These are phyloP conservation scores for Eutreptiella sp. DNA, from an alignment of 208 protist species.

Conservation along the genomic window DNA sequence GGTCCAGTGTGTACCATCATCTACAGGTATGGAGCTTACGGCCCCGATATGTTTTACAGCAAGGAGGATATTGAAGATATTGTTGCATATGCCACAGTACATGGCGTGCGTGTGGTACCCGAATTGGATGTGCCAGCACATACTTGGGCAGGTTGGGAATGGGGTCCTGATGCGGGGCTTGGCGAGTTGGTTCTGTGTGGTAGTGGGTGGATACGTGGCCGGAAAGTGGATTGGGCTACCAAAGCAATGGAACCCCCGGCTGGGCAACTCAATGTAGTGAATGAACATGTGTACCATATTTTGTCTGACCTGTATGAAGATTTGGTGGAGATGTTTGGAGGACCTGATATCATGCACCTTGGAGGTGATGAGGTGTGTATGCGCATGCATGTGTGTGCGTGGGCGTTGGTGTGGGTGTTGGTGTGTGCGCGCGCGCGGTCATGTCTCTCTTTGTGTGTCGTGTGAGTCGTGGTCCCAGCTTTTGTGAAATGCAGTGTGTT, in stretches of 20 bases:
- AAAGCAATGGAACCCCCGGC: not conserved
- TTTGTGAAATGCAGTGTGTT: no score
- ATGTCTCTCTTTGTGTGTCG: no score
- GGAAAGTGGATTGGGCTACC: not conserved
- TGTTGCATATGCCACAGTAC: constrained; percentile 15
- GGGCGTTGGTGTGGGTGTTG: no score
- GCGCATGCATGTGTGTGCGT: no score
- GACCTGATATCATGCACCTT: constrained; percentile 7
- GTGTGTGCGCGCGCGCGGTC: no score
- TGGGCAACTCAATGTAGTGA: constrained; percentile 6
- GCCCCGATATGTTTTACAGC: constrained; percentile 13
- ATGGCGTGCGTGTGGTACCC: constrained; percentile 30
- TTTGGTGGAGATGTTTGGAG: no score
- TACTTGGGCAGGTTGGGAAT: constrained; percentile 8
- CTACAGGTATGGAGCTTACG: constrained; percentile 26
- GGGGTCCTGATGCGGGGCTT: constrained; percentile 6
- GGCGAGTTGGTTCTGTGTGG: constrained; percentile 7
- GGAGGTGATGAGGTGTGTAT: constrained; percentile 16
- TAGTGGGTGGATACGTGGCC: no score
- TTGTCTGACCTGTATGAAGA: constrained; percentile 5
- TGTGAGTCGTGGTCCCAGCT: no score
- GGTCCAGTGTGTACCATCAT: no score
- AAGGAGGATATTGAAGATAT: constrained; percentile 18
- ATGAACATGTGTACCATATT: constrained; percentile 6
- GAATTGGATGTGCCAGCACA: constrained; percentile 25